These are phyloP conservation scores for Populus alba DNA, from an alignment of 345 rosid genomes.

Conservation along the genomic window DNA sequence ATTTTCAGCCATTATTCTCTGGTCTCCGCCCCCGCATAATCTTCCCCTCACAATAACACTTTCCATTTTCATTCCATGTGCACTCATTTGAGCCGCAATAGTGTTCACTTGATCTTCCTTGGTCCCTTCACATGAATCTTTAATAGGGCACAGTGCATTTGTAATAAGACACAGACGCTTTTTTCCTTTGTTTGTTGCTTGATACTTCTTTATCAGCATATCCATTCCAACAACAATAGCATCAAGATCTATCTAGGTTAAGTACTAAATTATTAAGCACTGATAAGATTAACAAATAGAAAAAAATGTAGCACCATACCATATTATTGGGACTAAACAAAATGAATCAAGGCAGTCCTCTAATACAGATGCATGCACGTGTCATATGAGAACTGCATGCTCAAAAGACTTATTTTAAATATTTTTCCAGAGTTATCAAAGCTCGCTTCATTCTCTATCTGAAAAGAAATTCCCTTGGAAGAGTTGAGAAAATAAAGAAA, in stretches of 20 bases:
- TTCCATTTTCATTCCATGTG: slow-evolving; percentile 68
- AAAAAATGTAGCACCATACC: neutral
- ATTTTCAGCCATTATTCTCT: slow-evolving; percentile 60
- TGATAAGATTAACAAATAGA: neutral
- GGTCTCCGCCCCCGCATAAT: slow-evolving; percentile 30
- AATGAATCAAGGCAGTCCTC: neutral
- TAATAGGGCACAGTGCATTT: slow-evolving; percentile 63
- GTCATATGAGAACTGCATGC: neutral
- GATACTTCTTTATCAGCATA: slow-evolving; percentile 78
- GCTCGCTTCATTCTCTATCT: slow-evolving; percentile 4
- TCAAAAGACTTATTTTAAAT: neutral
- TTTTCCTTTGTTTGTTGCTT: slow-evolving; percentile 59
- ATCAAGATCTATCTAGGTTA: slow-evolving; percentile 79
- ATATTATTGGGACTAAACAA: neutral
- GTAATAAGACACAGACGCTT: slow-evolving; percentile 80
- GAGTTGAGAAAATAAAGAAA: neutral
- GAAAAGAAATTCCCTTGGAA: neutral
- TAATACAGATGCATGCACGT: neutral
- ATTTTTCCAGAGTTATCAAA: neutral
- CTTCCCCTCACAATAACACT: slow-evolving; percentile 57
- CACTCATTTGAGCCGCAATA: slow-evolving; percentile 62
- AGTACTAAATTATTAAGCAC: slow-evolving; percentile 28
- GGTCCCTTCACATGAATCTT: slow-evolving; percentile 70
- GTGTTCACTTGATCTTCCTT: slow-evolving; percentile 79
- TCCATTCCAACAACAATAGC: slow-evolving; percentile 93